phyloP scores from a whole-genome alignment of 345 rosid genomes.

The Erucastrum elatum region DNA sequence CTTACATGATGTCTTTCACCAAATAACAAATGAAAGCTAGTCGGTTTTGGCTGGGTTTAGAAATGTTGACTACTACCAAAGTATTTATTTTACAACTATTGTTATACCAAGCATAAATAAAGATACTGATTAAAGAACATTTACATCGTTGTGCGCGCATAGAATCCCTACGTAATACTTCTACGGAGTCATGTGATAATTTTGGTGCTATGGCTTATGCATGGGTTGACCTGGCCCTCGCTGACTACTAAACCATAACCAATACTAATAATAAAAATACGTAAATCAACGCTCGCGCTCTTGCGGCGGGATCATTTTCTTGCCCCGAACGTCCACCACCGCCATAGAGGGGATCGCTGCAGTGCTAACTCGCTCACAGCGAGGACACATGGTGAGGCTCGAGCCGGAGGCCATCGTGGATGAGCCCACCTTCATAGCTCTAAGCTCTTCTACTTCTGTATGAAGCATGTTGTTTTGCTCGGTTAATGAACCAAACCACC shows the following conservation, averaged over 20 bases:
- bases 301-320: conserved; percentile 22
- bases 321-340: neutral
- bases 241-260: conserved; percentile 7
- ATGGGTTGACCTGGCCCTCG: conserved; percentile 6
- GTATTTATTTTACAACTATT: no score
- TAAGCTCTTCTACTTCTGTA: conserved; percentile 86
- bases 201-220: neutral
- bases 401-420: conserved; percentile 63
- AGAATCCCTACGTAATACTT: conserved; percentile 15
- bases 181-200: conserved; percentile 19
- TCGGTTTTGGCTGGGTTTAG: no score
- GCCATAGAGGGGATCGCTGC: conserved; percentile 31
- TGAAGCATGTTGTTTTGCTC: conserved; percentile 93
- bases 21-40: no score
- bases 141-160: conserved; percentile 13
- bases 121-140: conserved; percentile 2
- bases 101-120: neutral
- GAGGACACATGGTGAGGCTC: conserved; percentile 85
- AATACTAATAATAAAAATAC: conserved; percentile 4
- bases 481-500: conserved; percentile 88
- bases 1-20: no score
- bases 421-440: conserved; percentile 77
- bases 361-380: conserved; percentile 84
- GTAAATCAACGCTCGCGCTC: conserved; percentile 15
- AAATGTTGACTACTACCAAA: no score